phyloP scores from a whole-genome alignment of 2,329 filamentous ascomycete genomes.

The Colletotrichum costaricense region DNA sequence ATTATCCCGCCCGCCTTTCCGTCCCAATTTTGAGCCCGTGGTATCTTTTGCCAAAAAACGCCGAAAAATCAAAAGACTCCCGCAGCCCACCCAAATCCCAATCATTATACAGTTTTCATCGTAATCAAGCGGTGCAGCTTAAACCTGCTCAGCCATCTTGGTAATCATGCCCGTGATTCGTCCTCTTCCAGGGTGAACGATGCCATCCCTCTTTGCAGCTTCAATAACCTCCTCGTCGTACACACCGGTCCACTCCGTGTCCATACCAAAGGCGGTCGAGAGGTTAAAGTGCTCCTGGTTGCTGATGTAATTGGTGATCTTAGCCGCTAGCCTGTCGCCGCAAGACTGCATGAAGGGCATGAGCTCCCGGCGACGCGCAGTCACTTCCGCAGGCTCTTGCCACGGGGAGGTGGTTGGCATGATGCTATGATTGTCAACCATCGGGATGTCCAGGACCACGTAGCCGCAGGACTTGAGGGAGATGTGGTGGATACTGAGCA shows the following conservation, averaged over 20 bases:
- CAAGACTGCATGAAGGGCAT: slow-evolving; percentile 48
- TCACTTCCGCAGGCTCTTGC: slow-evolving; percentile 27
- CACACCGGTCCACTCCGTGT: slow-evolving; percentile 49
- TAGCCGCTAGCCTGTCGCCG: slow-evolving; percentile 49
- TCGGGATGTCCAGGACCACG: slow-evolving; percentile 52
- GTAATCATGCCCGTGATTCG: slow-evolving; percentile 52
- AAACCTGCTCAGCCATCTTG: slow-evolving; percentile 20
- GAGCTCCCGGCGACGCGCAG: slow-evolving; percentile 27
- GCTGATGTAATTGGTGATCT: slow-evolving; percentile 45
- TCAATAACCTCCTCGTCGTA: slow-evolving; percentile 46
- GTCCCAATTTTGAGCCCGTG: background rate
- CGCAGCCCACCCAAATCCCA: background rate
- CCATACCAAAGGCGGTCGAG: slow-evolving; percentile 46
- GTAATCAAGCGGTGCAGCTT: background rate
- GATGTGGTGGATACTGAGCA: slow-evolving; percentile 50
- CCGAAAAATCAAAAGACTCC: background rate
- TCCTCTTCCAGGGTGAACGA: slow-evolving; percentile 48
- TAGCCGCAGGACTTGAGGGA: slow-evolving; percentile 73
- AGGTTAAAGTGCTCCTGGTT: slow-evolving; percentile 45
- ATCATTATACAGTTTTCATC: background rate
- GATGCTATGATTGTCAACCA: slow-evolving; percentile 50
- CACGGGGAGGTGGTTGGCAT: slow-evolving; percentile 39
- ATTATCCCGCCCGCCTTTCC: background rate
- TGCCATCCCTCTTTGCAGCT: slow-evolving; percentile 50
- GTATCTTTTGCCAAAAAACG: slow-evolving; percentile 9